Conservation (phyloP, 2,329 filamentous ascomycete genomes). For the Penicillium sp. region DNA sequence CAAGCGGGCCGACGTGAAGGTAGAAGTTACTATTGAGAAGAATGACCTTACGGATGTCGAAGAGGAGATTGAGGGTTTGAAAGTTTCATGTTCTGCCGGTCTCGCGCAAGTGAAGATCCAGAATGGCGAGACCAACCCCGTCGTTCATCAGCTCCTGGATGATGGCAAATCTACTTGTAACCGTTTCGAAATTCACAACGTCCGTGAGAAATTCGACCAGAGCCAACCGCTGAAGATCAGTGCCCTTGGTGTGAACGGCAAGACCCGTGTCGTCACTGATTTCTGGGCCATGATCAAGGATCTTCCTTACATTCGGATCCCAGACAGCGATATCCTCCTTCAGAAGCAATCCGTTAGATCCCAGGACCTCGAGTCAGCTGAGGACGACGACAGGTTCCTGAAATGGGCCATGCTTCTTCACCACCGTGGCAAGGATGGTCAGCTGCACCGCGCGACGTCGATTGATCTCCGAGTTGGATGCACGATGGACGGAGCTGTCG, state of each 20-base stretch:
- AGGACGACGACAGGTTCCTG: conserved; percentile 20
- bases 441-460: conserved; percentile 36
- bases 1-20: conserved; percentile 10
- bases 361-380: background rate
- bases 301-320: conserved; percentile 40
- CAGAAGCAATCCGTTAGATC: conserved; percentile 39
- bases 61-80: background rate
- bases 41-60: background rate
- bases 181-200: conserved; percentile 2
- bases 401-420: conserved; percentile 22
- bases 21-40: conserved; percentile 10
- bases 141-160: conserved; percentile 15
- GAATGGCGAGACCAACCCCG: conserved; percentile 22
- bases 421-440: conserved; percentile 8
- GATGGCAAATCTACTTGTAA: background rate
- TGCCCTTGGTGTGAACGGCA: conserved; percentile 47
- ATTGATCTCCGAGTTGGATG: conserved; percentile 52
- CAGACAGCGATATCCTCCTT: conserved; percentile 42
- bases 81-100: conserved; percentile 10
- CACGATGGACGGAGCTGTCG: conserved; percentile 49
- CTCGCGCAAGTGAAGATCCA: conserved; percentile 7
- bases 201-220: conserved; percentile 37
- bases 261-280: conserved; percentile 33
- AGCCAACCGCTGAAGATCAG: conserved; percentile 34
- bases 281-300: conserved; percentile 39